Conservation (phyloP, 2,329 filamentous ascomycete species). For the Spiromastix sp. region DNA sequence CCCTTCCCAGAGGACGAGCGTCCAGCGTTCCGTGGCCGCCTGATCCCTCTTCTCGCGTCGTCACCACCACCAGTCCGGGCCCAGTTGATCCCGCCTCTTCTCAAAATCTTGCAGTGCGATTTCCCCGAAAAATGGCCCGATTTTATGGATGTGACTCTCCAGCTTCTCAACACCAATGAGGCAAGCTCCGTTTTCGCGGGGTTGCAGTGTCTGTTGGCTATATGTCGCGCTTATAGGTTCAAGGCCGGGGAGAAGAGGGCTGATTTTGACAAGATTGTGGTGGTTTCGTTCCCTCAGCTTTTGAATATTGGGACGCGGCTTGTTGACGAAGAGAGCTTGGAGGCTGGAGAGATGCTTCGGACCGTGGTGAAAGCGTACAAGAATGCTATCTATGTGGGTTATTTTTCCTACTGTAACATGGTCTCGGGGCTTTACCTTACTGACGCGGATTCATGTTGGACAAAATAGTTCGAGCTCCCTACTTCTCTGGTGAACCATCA, state of each 20-base stretch:
- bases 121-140: conserved; percentile 91
- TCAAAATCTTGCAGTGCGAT: conserved; percentile 92
- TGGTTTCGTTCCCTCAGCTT: conserved; percentile 78
- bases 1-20: conserved; percentile 85
- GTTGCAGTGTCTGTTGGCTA: conserved; percentile 83
- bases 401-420: conserved; percentile 3
- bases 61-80: conserved; percentile 74
- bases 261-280: conserved; percentile 91
- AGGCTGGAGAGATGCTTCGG: conserved; percentile 94
- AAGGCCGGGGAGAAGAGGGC: conserved; percentile 71
- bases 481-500: conserved; percentile 66
- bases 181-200: conserved; percentile 82
- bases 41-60: conserved; percentile 79
- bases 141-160: conserved; percentile 86
- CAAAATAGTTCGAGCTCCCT: conserved; percentile 68
- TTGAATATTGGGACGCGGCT: conserved; percentile 79
- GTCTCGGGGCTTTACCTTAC: not conserved
- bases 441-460: not conserved
- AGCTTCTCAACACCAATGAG: conserved; percentile 78
- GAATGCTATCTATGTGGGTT: conserved; percentile 79
- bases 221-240: conserved; percentile 92
- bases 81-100: conserved; percentile 86
- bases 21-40: conserved; percentile 69
- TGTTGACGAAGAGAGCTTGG: conserved; percentile 80
- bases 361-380: conserved; percentile 95